Base-by-base conservation (phyloP, 306 rosid genomes). In the Cicer judaicum region DNA sequence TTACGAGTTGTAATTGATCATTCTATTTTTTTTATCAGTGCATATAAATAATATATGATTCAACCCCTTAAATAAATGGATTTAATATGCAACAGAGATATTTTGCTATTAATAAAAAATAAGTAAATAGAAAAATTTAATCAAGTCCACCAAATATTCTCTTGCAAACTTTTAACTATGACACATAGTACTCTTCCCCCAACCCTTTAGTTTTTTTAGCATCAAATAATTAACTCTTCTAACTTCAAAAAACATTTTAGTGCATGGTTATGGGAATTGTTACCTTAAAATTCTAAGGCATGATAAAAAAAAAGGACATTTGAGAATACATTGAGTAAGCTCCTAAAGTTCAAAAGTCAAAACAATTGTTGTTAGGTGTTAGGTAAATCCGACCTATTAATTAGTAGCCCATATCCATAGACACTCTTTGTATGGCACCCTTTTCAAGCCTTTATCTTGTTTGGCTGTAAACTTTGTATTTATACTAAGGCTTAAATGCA, bases 311-410 rank as follows among this genome's bases (percentile, higher is more conserved):
- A 54, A 67, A 50, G 57, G 50, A 18, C 24, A 24, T 64, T 34
- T 52, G 34, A 53, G 43, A 48, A 65, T 74, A 41, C 78, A 38
- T 50, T 16, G 19, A 77, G 14, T 54, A 63, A 75, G 52, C 14
- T 76, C 24, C 47, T 18, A 75, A 81, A 48, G 41, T 61, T 77
- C 76, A 72, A 73, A 57, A 82, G 79, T 82, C 79, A 77, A 82
- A 42, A 77, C 7, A 72, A 70, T 12, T 56, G 43, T 6, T 57
- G 78, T 68, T 64, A 53, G 73, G 24, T 48, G 81, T 83, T 79
- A 75, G 86, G 83, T 64, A 64, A 70, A 64, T 75, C 54, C 75
- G 59, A 13, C 84, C 80, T 78, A 78, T 13, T 36, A 34, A 59
- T 66, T 73, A 59, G 56, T 72, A 77, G 36, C 61, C 68, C 68